A percentile compares a stretch with the other conserved stretches of the same genome.
Conservation (phyloP, 768 basidiomycete species). For the Gloeopeniophorella convolvens region DNA sequence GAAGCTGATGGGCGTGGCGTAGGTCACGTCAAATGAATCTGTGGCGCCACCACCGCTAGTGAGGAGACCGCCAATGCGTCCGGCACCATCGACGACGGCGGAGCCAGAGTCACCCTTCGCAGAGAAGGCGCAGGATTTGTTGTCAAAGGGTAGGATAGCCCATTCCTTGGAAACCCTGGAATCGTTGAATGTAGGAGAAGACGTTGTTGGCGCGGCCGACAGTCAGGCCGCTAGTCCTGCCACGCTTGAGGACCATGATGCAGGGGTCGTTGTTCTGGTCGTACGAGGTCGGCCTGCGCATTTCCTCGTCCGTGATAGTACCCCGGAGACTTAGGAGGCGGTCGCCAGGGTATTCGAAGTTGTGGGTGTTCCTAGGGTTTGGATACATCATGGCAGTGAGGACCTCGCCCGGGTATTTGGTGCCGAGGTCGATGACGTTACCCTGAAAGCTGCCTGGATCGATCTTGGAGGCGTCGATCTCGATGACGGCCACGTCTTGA, state of each 20-base stretch:
- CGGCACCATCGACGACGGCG: constrained; percentile 20
- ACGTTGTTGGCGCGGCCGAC: constrained; percentile 21
- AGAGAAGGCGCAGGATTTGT: constrained; percentile 17
- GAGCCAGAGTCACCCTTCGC: constrained; percentile 22
- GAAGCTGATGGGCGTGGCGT: too few species aligned
- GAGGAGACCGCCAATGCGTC: constrained; percentile 27
- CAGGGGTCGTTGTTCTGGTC: not conserved
- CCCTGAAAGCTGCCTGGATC: not conserved
- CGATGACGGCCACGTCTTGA: not conserved
- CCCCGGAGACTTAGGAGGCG: not conserved
- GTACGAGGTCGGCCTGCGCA: not conserved
- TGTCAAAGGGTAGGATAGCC: constrained; percentile 6
- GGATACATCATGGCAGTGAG: not conserved
- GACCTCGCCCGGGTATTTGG: not conserved
- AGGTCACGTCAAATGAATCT: not conserved
- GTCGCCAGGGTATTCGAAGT: not conserved
- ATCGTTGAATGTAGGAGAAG: constrained; percentile 8
- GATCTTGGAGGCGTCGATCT: not conserved
- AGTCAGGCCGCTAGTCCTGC: constrained; percentile 16
- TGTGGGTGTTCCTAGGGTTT: not conserved
- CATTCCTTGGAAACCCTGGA: constrained; percentile 14
- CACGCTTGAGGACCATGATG: constrained; percentile 18
- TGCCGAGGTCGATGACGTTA: not conserved
- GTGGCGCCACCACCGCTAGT: constrained; percentile 25
- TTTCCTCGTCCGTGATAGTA: not conserved